phyloP scores from a whole-genome alignment of 352 stramenopile species.

The Aphanomyces euteiches region DNA sequence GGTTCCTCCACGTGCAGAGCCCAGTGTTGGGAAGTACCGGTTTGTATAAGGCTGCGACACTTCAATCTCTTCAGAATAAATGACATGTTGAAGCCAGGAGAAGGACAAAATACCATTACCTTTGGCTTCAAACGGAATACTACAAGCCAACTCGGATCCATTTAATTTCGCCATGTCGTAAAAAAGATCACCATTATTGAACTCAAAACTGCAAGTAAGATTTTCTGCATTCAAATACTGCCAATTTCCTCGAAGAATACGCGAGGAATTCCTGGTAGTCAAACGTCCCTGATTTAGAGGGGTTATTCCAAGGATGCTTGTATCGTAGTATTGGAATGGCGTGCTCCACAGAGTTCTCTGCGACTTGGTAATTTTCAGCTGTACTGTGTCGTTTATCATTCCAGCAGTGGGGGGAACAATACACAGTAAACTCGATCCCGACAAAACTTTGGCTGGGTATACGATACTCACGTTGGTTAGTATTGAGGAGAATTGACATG shows the following conservation, averaged over 20 bases:
- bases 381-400: background rate
- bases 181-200: background rate
- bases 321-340: conserved; percentile 1
- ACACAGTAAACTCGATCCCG: no score
- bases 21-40: background rate
- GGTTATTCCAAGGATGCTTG: background rate
- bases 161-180: background rate
- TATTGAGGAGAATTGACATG: background rate
- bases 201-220: background rate
- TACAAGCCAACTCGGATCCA: background rate
- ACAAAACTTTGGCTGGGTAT: background rate
- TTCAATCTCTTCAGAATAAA: background rate
- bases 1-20: background rate
- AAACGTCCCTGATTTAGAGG: background rate
- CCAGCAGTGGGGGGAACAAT: no score
- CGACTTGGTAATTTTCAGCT: background rate
- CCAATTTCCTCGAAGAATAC: background rate
- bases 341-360: background rate
- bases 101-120: background rate
- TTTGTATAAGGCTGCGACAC: background rate
- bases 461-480: background rate
- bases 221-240: background rate
- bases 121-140: background rate
- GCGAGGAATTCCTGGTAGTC: background rate
- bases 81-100: background rate